A percentile compares a stretch with the other conserved stretches of the same genome.
These are phyloP conservation scores for Meira nashicola DNA, from an alignment of 1,284 basidiomycete genomes.

Conservation along the genomic window DNA sequence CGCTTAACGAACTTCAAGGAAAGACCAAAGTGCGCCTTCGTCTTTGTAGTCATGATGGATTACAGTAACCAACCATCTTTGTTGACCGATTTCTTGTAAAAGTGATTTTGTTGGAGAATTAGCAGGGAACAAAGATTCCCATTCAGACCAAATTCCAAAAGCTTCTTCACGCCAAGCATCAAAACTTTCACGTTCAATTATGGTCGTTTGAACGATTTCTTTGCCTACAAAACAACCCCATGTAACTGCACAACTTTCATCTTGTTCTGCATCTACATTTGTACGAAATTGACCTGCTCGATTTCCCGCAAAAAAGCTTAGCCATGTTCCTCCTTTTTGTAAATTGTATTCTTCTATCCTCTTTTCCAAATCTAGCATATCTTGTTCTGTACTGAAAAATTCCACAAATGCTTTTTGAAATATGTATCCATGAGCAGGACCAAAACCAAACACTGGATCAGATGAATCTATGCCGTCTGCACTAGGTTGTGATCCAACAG, in stretches of 20 bases:
- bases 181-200: conserved; percentile 56
- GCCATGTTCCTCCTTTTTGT: conserved; percentile 61
- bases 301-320: conserved; percentile 83
- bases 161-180: conserved; percentile 72
- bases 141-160: conserved; percentile 91
- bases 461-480: conserved; percentile 42
- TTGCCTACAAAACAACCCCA: conserved; percentile 56
- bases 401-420: conserved; percentile 98
- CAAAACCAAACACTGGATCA: conserved; percentile 76
- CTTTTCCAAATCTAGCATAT: conserved; percentile 65
- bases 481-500: conserved; percentile 85
- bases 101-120: conserved; percentile 68
- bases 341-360: conserved; percentile 56
- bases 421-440: conserved; percentile 82
- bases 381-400: conserved; percentile 71
- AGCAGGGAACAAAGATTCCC: conserved; percentile 81
- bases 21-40: conserved; percentile 68
- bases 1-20: background rate
- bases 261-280: conserved; percentile 43
- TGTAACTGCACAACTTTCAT: conserved; percentile 56
- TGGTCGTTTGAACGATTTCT: conserved; percentile 56
- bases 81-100: conserved; percentile 67
- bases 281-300: conserved; percentile 52
- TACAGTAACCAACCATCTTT: conserved; percentile 85
- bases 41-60: conserved; percentile 88